Conservation (phyloP, 805 yeast species). For the Metschnikowia chrysomelidarum region DNA sequence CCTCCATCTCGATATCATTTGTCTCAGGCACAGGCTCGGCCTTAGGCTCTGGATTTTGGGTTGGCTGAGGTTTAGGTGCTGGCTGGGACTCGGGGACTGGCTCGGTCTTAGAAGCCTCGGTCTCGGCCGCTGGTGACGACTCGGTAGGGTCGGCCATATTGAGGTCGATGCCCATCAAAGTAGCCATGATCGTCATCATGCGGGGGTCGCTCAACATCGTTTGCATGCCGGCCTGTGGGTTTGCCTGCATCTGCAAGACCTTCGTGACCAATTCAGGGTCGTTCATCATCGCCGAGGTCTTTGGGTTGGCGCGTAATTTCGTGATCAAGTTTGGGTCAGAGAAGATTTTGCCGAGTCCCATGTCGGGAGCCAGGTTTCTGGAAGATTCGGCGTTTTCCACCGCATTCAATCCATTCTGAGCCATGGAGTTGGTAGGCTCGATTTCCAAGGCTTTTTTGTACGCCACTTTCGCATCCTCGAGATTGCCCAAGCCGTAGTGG, state of each 20-base stretch:
- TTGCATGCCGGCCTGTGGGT: conserved; percentile 73
- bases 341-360: conserved; percentile 77
- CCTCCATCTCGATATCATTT: conserved; percentile 37
- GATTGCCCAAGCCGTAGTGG: conserved; percentile 76
- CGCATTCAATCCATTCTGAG: conserved; percentile 73
- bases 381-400: conserved; percentile 60
- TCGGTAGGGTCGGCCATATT: conserved; percentile 31
- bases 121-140: conserved; percentile 14
- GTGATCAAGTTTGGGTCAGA: conserved; percentile 75
- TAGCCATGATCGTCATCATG: conserved; percentile 83
- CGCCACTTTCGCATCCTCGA: conserved; percentile 67
- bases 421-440: conserved; percentile 82
- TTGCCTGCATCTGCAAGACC: conserved; percentile 55
- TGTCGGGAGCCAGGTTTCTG: conserved; percentile 58
- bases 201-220: conserved; percentile 79
- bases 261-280: conserved; percentile 82
- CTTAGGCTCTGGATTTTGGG: conserved; percentile 13
- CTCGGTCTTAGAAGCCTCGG: conserved; percentile 16
- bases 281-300: conserved; percentile 80
- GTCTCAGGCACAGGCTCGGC: conserved; percentile 16
- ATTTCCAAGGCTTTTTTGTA: conserved; percentile 79
- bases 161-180: conserved; percentile 78
- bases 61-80: conserved; percentile 3
- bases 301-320: conserved; percentile 78
- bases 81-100: conserved; percentile 17